Evolutionary conservation across 306 rosid species (phyloP).

Genomic region (Arachis hypogaea): DNA sequence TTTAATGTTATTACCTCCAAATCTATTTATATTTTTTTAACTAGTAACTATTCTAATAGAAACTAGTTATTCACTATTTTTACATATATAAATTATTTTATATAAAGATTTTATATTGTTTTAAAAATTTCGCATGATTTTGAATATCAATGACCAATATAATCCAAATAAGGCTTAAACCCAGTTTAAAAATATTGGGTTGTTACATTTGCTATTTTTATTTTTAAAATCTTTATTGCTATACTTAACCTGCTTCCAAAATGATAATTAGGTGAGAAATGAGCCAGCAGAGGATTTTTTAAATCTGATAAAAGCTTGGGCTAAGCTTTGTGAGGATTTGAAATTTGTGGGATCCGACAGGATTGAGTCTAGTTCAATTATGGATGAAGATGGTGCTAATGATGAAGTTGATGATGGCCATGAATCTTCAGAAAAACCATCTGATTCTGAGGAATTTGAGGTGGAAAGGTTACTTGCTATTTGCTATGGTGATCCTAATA

Average conservation of each 20-base stretch:
- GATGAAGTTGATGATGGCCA: constrained; percentile 6
- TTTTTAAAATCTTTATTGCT: background rate
- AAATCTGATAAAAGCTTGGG: constrained; percentile 47
- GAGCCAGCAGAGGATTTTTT: constrained; percentile 49
- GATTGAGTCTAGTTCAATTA: constrained; percentile 7
- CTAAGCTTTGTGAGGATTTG: constrained; percentile 40
- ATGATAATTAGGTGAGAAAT: constrained; percentile 46
- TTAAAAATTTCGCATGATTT: too few species aligned
- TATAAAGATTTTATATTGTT: too few species aligned
- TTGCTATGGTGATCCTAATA: constrained; percentile 52
- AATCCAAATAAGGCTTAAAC: too few species aligned
- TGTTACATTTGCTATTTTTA: too few species aligned
- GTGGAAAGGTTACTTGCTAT: constrained; percentile 47
- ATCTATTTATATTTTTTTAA: too few species aligned
- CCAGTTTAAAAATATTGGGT: background rate
- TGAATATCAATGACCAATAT: too few species aligned
- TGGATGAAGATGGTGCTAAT: background rate
- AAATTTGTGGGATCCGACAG: constrained; percentile 22
- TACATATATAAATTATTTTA: too few species aligned
- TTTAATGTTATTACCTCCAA: too few species aligned
- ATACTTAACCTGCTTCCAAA: background rate
- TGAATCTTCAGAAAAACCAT: constrained; percentile 9
- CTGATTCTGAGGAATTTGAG: constrained; percentile 51
- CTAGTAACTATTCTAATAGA: too few species aligned
- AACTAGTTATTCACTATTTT: too few species aligned